A percentile compares a stretch with the other conserved stretches of the same genome.
Conservation (phyloP, 2,329 filamentous ascomycete genomes). For the Penicillium aurantiogriseum region DNA sequence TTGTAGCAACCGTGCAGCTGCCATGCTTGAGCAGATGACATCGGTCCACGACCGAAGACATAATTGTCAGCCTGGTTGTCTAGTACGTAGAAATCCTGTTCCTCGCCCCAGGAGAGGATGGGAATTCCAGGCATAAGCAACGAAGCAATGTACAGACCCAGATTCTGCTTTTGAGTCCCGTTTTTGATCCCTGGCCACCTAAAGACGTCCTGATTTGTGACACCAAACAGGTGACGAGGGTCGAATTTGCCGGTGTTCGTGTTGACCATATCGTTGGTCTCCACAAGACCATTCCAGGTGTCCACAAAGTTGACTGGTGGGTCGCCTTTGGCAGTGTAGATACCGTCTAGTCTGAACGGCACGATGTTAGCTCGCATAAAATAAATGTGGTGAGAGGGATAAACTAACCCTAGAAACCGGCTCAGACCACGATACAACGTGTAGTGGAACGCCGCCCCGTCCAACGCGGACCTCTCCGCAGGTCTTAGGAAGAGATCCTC, state of each 20-base stretch:
- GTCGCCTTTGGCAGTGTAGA: constrained; percentile 55
- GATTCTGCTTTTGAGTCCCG: constrained; percentile 57
- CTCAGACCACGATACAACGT: constrained; percentile 60
- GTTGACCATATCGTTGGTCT: constrained; percentile 58
- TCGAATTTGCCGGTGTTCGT: constrained; percentile 61
- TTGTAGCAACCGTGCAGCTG: constrained; percentile 63
- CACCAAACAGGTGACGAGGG: constrained; percentile 63
- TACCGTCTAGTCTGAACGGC: constrained; percentile 48
- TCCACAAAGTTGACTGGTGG: constrained; percentile 53
- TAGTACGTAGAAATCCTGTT: constrained; percentile 62
- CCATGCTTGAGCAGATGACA: constrained; percentile 62
- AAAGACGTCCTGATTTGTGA: constrained; percentile 65
- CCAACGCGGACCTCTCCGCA: constrained; percentile 55
- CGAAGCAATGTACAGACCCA: constrained; percentile 59
- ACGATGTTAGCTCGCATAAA: background rate
- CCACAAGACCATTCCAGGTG: constrained; percentile 58
- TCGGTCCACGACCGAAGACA: constrained; percentile 62
- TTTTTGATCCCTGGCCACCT: constrained; percentile 58
- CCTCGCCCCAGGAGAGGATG: constrained; percentile 63
- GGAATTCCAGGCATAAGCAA: constrained; percentile 61
- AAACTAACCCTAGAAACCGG: constrained; percentile 52
- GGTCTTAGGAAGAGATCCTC: constrained; percentile 48
- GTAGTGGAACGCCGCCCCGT: constrained; percentile 63
- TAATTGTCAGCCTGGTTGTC: constrained; percentile 65
- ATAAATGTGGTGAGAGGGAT: background rate